A percentile compares a stretch with the other conserved stretches of the same genome.
Evolutionary conservation across 176 grass and related monocot genomes (phyloP).

Genomic region (Poa annua): DNA sequence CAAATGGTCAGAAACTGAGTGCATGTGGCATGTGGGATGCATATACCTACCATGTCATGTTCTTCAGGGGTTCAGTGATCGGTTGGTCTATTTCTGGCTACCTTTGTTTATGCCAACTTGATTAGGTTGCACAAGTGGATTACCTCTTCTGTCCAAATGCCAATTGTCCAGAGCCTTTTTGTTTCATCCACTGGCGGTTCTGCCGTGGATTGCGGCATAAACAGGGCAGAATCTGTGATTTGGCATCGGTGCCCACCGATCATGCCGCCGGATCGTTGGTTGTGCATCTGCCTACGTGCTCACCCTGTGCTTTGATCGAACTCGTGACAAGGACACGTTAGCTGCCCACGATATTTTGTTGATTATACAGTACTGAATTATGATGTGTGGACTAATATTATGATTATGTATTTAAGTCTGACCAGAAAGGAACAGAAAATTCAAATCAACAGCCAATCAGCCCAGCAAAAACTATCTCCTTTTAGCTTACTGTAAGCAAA

Average conservation of each 20-base stretch:
- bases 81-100: constrained; percentile 1
- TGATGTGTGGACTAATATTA: background rate
- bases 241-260: constrained; percentile 25
- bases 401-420: background rate
- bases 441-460: background rate
- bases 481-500: constrained; percentile 12
- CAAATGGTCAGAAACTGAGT: background rate
- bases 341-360: background rate
- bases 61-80: constrained; percentile 24
- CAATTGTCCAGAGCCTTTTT: background rate
- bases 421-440: background rate
- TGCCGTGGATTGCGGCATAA: constrained; percentile 4
- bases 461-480: background rate
- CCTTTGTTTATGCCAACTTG: constrained; percentile 9
- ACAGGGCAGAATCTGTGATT: background rate
- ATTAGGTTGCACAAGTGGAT: constrained; percentile 24
- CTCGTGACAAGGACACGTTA: constrained; percentile 36
- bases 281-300: background rate
- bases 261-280: background rate
- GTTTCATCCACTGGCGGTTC: background rate
- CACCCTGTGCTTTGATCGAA: constrained; percentile 15
- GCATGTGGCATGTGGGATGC: constrained; percentile 17
- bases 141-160: background rate
- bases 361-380: background rate
- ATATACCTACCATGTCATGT: constrained; percentile 31